Conservation (phyloP, 352 stramenopile species). For the Lagenidium giganteum region DNA sequence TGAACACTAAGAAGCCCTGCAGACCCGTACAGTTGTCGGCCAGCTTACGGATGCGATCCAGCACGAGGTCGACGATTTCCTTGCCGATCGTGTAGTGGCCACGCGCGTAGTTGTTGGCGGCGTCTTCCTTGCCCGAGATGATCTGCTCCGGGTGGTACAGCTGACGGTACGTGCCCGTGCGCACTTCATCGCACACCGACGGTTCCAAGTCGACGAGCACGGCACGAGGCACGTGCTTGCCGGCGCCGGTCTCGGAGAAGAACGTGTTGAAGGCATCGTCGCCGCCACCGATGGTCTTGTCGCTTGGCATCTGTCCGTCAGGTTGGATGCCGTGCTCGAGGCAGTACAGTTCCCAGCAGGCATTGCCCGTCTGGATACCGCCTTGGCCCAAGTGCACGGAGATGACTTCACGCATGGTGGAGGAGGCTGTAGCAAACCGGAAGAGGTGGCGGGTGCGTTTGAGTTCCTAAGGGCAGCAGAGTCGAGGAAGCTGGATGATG, state of each 20-base stretch:
- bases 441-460: background rate
- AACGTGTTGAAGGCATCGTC: slow-evolving; percentile 98
- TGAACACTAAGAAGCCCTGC: slow-evolving; percentile 98
- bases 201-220: slow-evolving; percentile 98
- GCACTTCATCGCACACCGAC: slow-evolving; percentile 97
- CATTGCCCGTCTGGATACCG: slow-evolving; percentile 84
- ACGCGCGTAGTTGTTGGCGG: slow-evolving; percentile 89
- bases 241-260: slow-evolving; percentile 90
- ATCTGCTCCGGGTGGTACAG: slow-evolving; percentile 99
- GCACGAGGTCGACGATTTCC: slow-evolving; percentile 97
- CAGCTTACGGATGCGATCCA: slow-evolving; percentile 97
- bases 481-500: slow-evolving; percentile 68
- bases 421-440: background rate
- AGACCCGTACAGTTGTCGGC: slow-evolving; percentile 97
- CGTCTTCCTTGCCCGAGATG: slow-evolving; percentile 98
- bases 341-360: slow-evolving; percentile 84
- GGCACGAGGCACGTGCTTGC: slow-evolving; percentile 97
- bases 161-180: slow-evolving; percentile 93
- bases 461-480: too few species aligned
- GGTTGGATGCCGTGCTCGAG: slow-evolving; percentile 88
- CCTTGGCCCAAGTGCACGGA: slow-evolving; percentile 85
- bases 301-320: slow-evolving; percentile 91
- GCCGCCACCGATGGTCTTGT: slow-evolving; percentile 90
- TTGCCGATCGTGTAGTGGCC: slow-evolving; percentile 94
- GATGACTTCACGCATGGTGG: slow-evolving; percentile 71